These are phyloP conservation scores for Rhodotorula toruloides DNA, from an alignment of 768 basidiomycete genomes.

Conservation along the genomic window DNA sequence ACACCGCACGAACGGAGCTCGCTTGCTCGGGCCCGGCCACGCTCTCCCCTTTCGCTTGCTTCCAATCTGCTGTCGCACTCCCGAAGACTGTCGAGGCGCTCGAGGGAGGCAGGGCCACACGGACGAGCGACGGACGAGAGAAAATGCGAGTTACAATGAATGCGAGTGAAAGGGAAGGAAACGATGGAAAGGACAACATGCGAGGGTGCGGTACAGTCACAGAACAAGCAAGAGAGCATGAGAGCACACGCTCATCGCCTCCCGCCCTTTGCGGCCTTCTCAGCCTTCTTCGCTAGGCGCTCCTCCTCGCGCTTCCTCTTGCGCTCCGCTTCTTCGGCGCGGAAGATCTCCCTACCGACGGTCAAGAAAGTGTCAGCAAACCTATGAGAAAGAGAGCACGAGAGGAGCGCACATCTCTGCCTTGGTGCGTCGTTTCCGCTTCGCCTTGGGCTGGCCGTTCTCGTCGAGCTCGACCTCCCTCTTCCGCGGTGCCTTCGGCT, in stretches of 20 bases:
- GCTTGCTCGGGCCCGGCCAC: too few relatives aligned
- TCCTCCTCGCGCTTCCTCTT: conserved; percentile 14
- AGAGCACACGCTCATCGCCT: background rate
- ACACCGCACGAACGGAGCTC: too few relatives aligned
- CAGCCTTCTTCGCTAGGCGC: conserved; percentile 24
- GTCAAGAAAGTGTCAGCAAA: background rate
- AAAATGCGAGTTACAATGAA: too few relatives aligned
- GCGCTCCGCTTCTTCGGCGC: conserved; percentile 21
- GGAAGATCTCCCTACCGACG: conserved; percentile 17
- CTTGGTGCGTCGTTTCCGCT: conserved; percentile 25
- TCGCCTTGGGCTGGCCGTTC: conserved; percentile 27
- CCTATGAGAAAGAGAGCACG: background rate
- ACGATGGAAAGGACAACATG: too few relatives aligned
- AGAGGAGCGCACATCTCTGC: conserved; percentile 30
- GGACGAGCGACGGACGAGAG: too few relatives aligned
- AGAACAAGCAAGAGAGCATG: too few relatives aligned
- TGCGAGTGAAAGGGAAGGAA: too few relatives aligned
- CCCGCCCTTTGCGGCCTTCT: background rate
- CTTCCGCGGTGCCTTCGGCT: conserved; percentile 33
- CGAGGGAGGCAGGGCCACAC: too few relatives aligned
- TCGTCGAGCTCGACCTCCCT: conserved; percentile 31
- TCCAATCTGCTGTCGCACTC: too few relatives aligned
- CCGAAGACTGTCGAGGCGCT: too few relatives aligned
- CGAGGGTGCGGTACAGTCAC: too few relatives aligned
- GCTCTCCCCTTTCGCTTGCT: too few relatives aligned